A percentile compares a stretch with the other conserved stretches of the same genome.
Evolutionary conservation across 176 grass and related monocot species (phyloP).

Genomic region (Musa acuminata): DNA sequence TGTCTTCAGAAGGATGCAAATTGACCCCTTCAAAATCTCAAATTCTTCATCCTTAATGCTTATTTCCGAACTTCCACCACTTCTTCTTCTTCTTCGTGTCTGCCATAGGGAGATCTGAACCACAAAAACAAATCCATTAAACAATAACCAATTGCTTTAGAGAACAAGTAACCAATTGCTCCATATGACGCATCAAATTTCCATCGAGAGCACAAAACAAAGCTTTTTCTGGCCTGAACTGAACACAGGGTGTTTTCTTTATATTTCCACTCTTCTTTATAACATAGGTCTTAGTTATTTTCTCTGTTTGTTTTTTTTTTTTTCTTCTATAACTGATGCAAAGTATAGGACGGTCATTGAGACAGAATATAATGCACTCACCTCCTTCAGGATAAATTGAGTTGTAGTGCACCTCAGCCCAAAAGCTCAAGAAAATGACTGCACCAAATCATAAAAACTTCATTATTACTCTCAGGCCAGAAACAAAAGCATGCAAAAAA

Average conservation of each 20-base stretch:
- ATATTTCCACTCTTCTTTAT: background rate
- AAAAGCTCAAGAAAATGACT: conserved; percentile 72
- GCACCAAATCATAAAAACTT: background rate
- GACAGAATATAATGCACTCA: conserved; percentile 10
- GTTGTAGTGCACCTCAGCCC: conserved; percentile 71
- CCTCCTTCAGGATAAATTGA: conserved; percentile 53
- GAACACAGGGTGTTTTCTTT: too few relatives aligned
- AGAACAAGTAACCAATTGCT: background rate
- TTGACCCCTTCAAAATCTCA: too few relatives aligned
- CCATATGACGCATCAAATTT: background rate
- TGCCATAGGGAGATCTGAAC: conserved; percentile 39
- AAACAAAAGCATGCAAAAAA: background rate
- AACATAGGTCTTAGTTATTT: background rate
- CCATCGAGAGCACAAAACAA: too few relatives aligned
- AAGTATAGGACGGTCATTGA: background rate
- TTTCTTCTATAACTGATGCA: background rate
- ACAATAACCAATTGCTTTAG: background rate
- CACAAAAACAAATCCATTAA: background rate
- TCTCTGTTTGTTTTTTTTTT: background rate
- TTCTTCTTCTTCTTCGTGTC: conserved; percentile 45
- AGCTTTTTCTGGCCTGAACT: too few relatives aligned
- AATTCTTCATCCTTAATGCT: conserved; percentile 18
- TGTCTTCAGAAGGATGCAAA: too few relatives aligned
- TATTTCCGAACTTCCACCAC: conserved; percentile 56
- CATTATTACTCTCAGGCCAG: background rate